Conservation (phyloP, 768 basidiomycete species). For the Mycena latifolia region DNA sequence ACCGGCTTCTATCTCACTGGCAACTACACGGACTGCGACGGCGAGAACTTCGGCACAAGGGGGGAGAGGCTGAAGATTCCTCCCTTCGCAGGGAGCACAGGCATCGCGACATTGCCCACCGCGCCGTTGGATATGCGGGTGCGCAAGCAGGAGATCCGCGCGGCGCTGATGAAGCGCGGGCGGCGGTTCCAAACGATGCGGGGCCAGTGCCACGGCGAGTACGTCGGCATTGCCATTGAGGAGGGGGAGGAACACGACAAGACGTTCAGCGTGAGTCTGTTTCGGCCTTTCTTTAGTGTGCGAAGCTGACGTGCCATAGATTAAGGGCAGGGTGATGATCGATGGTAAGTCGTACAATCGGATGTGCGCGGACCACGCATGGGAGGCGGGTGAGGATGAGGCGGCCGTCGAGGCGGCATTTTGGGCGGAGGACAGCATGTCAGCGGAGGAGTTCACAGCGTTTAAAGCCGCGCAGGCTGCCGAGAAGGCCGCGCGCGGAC, state of each 20-base stretch:
- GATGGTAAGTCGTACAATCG: slow-evolving; percentile 28
- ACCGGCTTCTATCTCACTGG: slow-evolving; percentile 15
- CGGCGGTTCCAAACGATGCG: slow-evolving; percentile 26
- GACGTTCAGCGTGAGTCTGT: slow-evolving; percentile 28
- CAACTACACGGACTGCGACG: slow-evolving; percentile 30
- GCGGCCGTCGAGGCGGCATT: slow-evolving; percentile 18
- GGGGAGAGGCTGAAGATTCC: slow-evolving; percentile 25
- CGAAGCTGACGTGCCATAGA: slow-evolving; percentile 17
- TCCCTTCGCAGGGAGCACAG: slow-evolving; percentile 21
- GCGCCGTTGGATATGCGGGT: slow-evolving; percentile 64
- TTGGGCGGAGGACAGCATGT: slow-evolving; percentile 31
- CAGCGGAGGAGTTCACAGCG: slow-evolving; percentile 23
- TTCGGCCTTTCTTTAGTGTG: background rate
- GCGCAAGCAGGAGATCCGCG: slow-evolving; percentile 71
- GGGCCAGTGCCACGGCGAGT: slow-evolving; percentile 33
- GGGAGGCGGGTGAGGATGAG: slow-evolving; percentile 26
- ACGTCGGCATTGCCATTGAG: slow-evolving; percentile 29
- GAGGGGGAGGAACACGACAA: slow-evolving; percentile 7
- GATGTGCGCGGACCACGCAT: slow-evolving; percentile 13
- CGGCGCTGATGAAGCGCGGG: slow-evolving; percentile 55
- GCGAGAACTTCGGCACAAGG: slow-evolving; percentile 25
- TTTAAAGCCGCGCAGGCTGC: slow-evolving; percentile 23
- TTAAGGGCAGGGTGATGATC: slow-evolving; percentile 28
- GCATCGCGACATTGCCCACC: slow-evolving; percentile 19
- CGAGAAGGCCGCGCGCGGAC: slow-evolving; percentile 20